Percentiles rank a stretch among this genome's conserved stretches.
Conservation (phyloP, 164 flowering plant species). For the Litsea cubeba region DNA sequence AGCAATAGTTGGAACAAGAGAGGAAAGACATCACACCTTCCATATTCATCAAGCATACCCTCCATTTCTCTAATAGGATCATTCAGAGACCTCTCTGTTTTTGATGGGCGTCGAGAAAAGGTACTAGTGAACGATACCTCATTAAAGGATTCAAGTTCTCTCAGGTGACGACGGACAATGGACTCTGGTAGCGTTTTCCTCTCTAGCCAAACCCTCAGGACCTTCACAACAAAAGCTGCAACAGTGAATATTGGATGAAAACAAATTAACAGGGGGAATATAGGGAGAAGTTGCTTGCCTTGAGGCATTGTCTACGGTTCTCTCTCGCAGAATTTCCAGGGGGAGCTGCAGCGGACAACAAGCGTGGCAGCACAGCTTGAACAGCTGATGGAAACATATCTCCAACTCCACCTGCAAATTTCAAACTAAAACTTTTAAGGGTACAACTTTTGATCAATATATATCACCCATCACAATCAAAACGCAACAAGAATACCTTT, state of each 20-base stretch:
- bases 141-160: slow-evolving; percentile 57
- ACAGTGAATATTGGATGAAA: slow-evolving; percentile 1
- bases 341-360: slow-evolving; percentile 90
- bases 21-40: slow-evolving; percentile 50
- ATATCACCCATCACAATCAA: not conserved
- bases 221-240: slow-evolving; percentile 35
- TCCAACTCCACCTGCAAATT: slow-evolving; percentile 53
- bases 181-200: slow-evolving; percentile 79
- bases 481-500: slow-evolving; percentile 51
- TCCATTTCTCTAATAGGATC: slow-evolving; percentile 95
- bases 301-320: slow-evolving; percentile 92
- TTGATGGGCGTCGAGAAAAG: slow-evolving; percentile 51
- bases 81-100: slow-evolving; percentile 80
- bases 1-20: not conserved
- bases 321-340: slow-evolving; percentile 71
- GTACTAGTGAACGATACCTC: slow-evolving; percentile 43
- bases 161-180: slow-evolving; percentile 66
- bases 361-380: slow-evolving; percentile 64
- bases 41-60: slow-evolving; percentile 97
- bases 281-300: slow-evolving; percentile 39
- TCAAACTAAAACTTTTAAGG: slow-evolving; percentile 9
- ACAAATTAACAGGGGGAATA: slow-evolving; percentile 4
- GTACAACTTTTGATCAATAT: not conserved
- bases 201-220: slow-evolving; percentile 88
- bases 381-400: slow-evolving; percentile 70